phyloP scores from a whole-genome alignment of 495 filamentous ascomycete species.

The Cenococcum geophilum region DNA sequence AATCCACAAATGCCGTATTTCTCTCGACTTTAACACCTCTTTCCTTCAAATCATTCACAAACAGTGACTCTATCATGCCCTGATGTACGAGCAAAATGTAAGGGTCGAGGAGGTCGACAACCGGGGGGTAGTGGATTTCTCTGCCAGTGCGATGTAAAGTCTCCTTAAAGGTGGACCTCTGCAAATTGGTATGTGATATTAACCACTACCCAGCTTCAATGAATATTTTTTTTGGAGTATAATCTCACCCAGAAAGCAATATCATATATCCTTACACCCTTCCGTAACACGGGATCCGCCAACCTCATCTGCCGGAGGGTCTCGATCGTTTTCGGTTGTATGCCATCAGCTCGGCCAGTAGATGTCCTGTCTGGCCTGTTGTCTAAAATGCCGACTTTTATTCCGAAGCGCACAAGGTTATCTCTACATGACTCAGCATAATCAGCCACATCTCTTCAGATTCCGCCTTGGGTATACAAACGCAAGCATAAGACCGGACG shows the following conservation, averaged over 20 bases:
- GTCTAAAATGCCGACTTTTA: constrained; percentile 64
- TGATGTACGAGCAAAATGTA: constrained; percentile 70
- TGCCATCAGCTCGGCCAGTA: constrained; percentile 71
- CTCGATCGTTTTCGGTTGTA: constrained; percentile 73
- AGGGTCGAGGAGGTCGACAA: constrained; percentile 65
- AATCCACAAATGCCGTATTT: constrained; percentile 44
- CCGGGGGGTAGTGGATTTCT: constrained; percentile 62
- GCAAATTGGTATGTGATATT: neutral
- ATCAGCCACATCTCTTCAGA: neutral
- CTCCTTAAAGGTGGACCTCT: constrained; percentile 52
- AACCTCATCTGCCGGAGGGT: constrained; percentile 64
- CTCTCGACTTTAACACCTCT: constrained; percentile 53
- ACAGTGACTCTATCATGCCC: constrained; percentile 63
- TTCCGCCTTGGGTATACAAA: constrained; percentile 31
- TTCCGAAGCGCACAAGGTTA: constrained; percentile 62
- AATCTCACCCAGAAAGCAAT: constrained; percentile 60
- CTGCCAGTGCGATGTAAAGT: constrained; percentile 58
- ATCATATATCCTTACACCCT: constrained; percentile 61
- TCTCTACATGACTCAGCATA: constrained; percentile 39
- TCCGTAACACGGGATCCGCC: constrained; percentile 55
- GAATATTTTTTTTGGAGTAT: neutral
- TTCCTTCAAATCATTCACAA: constrained; percentile 57
- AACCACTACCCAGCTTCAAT: neutral
- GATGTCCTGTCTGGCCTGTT: constrained; percentile 61
- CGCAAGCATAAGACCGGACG: constrained; percentile 65